These are phyloP conservation scores for Mortierella alpina DNA, from an alignment of 192 early-diverging fungal species.

Conservation along the genomic window DNA sequence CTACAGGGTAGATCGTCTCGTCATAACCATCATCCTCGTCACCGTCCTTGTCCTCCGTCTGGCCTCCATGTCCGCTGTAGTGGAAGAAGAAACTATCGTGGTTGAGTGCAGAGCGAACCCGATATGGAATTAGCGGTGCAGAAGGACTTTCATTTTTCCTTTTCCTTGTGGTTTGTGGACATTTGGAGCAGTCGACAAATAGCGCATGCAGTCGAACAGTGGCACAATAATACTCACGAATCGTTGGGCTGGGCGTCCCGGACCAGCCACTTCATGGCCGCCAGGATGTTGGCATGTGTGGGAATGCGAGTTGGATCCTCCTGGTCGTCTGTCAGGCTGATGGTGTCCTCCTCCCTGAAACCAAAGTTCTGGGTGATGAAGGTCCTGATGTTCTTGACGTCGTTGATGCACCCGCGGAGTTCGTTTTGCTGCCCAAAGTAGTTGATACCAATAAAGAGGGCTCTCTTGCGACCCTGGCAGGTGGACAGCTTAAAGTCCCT, in stretches of 20 bases:
- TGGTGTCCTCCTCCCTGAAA: constrained; percentile 77
- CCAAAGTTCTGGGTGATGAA: constrained; percentile 74
- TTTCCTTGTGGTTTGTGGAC: not conserved
- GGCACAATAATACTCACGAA: constrained; percentile 56
- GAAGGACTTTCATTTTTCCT: no score
- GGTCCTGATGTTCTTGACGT: constrained; percentile 79
- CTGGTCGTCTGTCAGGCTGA: constrained; percentile 85
- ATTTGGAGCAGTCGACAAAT: not conserved
- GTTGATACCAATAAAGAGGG: constrained; percentile 95
- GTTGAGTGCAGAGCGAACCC: not conserved
- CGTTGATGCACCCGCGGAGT: constrained; percentile 84
- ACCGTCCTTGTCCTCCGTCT: constrained; percentile 65
- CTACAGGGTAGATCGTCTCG: constrained; percentile 81
- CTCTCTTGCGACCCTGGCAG: constrained; percentile 79
- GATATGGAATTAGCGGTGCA: no score
- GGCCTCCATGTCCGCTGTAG: constrained; percentile 83
- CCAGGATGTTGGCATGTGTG: constrained; percentile 76
- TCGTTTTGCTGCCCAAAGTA: constrained; percentile 74
- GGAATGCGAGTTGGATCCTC: constrained; percentile 69
- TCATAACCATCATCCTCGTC: constrained; percentile 86
- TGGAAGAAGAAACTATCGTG: constrained; percentile 77
- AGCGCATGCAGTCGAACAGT: not conserved
- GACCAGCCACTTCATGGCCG: constrained; percentile 83
- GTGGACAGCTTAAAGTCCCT: constrained; percentile 61
- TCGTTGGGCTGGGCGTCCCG: constrained; percentile 77